Base-by-base conservation (phyloP, 768 basidiomycete species). In the Calocybe cyanea region DNA sequence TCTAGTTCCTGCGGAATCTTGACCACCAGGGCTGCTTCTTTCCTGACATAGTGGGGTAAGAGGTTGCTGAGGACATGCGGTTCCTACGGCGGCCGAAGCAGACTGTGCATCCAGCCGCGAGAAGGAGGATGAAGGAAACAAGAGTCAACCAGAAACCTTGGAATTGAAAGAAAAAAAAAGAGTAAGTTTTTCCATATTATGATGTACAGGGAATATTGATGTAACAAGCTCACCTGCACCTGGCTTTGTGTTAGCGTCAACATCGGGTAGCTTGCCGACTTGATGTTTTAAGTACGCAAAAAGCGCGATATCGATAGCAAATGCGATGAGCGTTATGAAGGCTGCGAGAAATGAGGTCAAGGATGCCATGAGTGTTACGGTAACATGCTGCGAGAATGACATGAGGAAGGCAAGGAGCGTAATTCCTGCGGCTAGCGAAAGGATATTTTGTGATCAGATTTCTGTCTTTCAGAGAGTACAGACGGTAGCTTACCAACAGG, bases 61-160 rank as follows among this genome's bases (percentile, higher is more conserved):
- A 50, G 10, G 63, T 55, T 38, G 59, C 73, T 17, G 67, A 67
- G 0, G 74, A 58, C 67, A 75, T 69, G 51, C 83, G 73, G 46
- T 73, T 69, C 45, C 68, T 75, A 46, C 82, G 70, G 31, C 83
- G 77, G 9, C 83, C 84, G 51, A 85, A 78, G 68, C 82, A 85
- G 30, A 87, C 80, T 2, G 81, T 81, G 69, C 77, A 77, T 42
- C 83, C 83, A 14, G 77, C 83, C 45, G 87, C 58, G 33, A 80
- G 62, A 24, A 83, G 73, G 3, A 88, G 73, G 52, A 88, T 65
- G 58, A 89, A 65, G 10, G 80, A 62, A 15, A 73, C 78, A 54
- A 89, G 79, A 1, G 84, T 87, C 61, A 89, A 60, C 87, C 87
- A 89, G 62, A 88, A 87, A 7, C 76, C 85, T 84, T 28, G 5